Evolutionary conservation across 2,329 filamentous ascomycete genomes (phyloP).

Genomic region (Cordyceps javanica): DNA sequence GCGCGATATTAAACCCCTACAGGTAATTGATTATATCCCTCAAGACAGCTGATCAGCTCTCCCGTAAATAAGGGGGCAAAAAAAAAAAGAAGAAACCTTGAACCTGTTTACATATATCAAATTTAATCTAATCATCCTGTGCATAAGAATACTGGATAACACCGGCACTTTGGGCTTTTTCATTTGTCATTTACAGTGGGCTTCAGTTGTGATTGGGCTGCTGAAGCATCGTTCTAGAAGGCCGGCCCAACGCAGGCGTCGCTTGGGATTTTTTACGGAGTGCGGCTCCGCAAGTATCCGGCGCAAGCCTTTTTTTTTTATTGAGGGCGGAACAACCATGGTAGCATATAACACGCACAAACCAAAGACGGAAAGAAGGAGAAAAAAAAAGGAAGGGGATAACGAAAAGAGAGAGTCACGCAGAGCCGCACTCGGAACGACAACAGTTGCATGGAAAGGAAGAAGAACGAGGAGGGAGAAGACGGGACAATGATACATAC

Average conservation of each 20-base stretch:
- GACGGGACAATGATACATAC: no score
- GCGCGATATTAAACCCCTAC: no score
- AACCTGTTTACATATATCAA: no score
- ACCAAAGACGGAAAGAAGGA: no score
- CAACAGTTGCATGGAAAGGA: no score
- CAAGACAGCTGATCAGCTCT: neutral
- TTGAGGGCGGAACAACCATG: no score
- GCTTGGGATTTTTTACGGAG: neutral
- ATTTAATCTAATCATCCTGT: neutral
- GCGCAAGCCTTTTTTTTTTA: neutral
- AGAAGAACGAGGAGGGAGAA: no score
- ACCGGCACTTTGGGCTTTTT: neutral
- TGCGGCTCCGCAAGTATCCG: conserved; percentile 9
- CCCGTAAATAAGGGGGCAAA: no score
- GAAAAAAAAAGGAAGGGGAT: neutral
- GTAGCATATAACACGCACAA: no score
- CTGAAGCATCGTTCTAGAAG: neutral
- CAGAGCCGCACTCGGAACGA: no score
- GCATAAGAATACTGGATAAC: neutral
- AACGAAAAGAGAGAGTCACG: no score
- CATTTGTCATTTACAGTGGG: conserved; percentile 6
- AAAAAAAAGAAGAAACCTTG: no score
- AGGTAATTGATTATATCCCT: neutral
- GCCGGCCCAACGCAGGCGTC: neutral
- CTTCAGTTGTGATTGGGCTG: neutral